Percentiles rank a stretch among this genome's conserved stretches.
These are phyloP conservation scores for Fraxinus xanthoxyloides DNA, from an alignment of 305 asterid genomes.

Conservation along the genomic window DNA sequence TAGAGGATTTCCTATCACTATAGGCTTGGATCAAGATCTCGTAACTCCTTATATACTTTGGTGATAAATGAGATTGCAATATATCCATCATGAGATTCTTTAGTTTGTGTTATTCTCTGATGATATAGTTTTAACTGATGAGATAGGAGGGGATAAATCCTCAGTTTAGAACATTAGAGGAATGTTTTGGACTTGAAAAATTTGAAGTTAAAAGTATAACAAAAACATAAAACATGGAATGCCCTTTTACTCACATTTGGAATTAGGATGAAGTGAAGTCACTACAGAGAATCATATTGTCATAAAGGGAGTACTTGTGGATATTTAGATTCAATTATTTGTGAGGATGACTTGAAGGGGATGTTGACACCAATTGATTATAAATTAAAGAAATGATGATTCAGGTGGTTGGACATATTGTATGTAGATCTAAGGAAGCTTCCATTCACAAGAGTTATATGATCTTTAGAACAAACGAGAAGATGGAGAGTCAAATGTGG, in stretches of 20 bases:
- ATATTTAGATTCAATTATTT: not conserved
- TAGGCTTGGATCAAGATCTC: not conserved
- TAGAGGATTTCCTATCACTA: not conserved
- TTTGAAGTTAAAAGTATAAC: not conserved
- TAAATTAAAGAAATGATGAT: not conserved
- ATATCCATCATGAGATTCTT: not conserved
- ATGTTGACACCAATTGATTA: not conserved
- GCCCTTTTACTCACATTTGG: not conserved
- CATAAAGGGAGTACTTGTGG: not conserved
- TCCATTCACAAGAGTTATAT: not conserved
- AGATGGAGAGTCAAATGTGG: not conserved
- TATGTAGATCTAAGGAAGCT: not conserved
- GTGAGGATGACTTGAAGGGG: not conserved
- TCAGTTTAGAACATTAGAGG: not conserved
- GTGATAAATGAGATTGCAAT: not conserved
- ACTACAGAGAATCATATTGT: not conserved
- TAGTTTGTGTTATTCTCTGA: not conserved
- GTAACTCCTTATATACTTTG: not conserved
- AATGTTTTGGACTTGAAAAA: not conserved
- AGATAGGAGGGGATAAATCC: not conserved
- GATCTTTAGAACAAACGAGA: not conserved
- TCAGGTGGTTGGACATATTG: not conserved
- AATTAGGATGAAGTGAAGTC: not conserved
- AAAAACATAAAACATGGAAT: not conserved
- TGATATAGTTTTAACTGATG: not conserved